Percentiles rank a stretch among this genome's conserved stretches.
Conservation (phyloP, 495 filamentous ascomycete genomes). For the Xylaria bambusicola region DNA sequence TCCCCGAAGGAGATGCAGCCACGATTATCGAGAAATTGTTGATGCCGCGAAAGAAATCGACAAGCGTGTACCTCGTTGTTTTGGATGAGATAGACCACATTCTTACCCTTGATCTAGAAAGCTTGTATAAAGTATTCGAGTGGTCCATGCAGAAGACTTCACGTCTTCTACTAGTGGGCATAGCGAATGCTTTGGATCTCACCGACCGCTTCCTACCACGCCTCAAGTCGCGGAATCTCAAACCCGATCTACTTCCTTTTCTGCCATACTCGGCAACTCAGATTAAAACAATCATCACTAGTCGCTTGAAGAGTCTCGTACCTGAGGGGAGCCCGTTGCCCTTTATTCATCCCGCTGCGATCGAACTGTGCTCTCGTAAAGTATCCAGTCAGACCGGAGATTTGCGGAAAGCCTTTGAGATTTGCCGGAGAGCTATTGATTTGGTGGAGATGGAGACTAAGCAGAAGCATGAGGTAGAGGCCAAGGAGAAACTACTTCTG, state of each 20-base stretch:
- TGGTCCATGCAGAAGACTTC: conserved; percentile 83
- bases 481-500: conserved; percentile 52
- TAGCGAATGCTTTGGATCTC: conserved; percentile 94
- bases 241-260: conserved; percentile 87
- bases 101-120: conserved; percentile 78
- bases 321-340: conserved; percentile 66
- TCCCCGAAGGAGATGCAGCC: conserved; percentile 54
- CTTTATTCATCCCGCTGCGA: conserved; percentile 89
- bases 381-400: conserved; percentile 92
- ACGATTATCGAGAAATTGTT: conserved; percentile 66
- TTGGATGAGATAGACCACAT: conserved; percentile 96
- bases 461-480: conserved; percentile 58
- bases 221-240: conserved; percentile 86
- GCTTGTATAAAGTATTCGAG: conserved; percentile 88
- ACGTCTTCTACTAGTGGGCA: conserved; percentile 80
- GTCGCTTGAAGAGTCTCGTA: conserved; percentile 75
- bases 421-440: conserved; percentile 87
- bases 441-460: conserved; percentile 82
- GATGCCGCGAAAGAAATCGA: conserved; percentile 57
- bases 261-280: conserved; percentile 89
- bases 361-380: conserved; percentile 91
- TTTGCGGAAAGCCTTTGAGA: conserved; percentile 91
- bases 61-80: conserved; percentile 70
- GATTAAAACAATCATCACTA: conserved; percentile 80
- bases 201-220: conserved; percentile 94